Base-by-base conservation (phyloP, 768 basidiomycete species). In the Pisolithus orientalis region DNA sequence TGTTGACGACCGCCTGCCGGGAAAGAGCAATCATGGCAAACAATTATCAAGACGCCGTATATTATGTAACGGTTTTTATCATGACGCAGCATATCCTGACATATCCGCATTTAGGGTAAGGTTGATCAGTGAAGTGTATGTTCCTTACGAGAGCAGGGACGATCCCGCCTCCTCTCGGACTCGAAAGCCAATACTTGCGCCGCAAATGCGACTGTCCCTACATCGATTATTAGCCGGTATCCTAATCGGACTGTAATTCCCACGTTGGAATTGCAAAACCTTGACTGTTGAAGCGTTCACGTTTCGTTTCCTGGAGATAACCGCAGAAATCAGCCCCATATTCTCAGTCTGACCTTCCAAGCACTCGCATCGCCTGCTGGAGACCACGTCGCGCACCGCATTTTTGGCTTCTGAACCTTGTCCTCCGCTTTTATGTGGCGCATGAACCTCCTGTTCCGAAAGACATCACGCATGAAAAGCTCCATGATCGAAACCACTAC, bases 31-130 rank as follows among this genome's bases (percentile, higher is more conserved):
- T 34, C 50, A 47, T 49, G 21, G 8, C 47, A 24, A 24, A 53
- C 57, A 54, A 34, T 59, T 64, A 65, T 63, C 66, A 58, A 51
- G 63, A 65, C 68, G 66, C 66, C 66, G 66, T 67, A 68, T 58
- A 55, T 53, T 59, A 47, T 57, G 32, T 31, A 47, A 47, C 34
- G 24, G 14, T 47, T 34, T 37, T 34, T 32, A 21, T 32, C n/a
- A 5, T 34, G 17, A 24, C 32, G 44, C 44, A 45, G 29, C 27
- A 17, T 37, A 21, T 47, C 45, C 46, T 58, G 61, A 68, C 66
- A 67, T 66, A 66, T 53, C 40, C 63, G 63, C 63, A 68, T 68
- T 65, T 63, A 57, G 51, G 54, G 54, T 61, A 44, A 47, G 32
- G 34, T 64, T 68, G 64, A 63, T 68, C 21, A 21, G 63, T 69